These are phyloP conservation scores for Aegilops umbellulata DNA, from an alignment of 176 grass and related monocot species.

Conservation along the genomic window DNA sequence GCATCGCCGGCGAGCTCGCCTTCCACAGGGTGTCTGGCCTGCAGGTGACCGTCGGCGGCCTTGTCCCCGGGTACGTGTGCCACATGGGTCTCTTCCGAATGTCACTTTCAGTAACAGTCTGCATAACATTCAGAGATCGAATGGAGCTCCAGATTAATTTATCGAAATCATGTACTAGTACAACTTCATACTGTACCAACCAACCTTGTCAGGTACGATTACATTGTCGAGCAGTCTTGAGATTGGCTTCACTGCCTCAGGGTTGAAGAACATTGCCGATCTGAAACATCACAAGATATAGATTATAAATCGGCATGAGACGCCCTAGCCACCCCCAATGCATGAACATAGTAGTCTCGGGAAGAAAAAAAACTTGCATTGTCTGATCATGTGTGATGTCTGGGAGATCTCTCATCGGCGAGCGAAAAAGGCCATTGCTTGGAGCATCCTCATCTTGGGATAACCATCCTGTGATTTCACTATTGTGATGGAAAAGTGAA, in stretches of 20 bases:
- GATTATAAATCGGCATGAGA: not conserved
- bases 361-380: slow-evolving; percentile 1
- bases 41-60: not conserved
- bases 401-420: slow-evolving; percentile 5
- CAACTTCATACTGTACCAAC: no score
- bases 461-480: slow-evolving; percentile 47
- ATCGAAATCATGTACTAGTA: not conserved
- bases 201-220: slow-evolving; percentile 27
- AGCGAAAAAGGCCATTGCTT: not conserved
- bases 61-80: slow-evolving; percentile 26
- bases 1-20: not conserved
- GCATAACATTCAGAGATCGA: not conserved
- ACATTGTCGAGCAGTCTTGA: slow-evolving; percentile 32
- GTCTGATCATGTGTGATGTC: slow-evolving; percentile 29
- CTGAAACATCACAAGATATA: slow-evolving; percentile 8
- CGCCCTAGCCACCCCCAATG: not conserved
- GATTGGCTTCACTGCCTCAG: not conserved
- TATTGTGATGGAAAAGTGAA: not conserved
- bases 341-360: not conserved
- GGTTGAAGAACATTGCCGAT: slow-evolving; percentile 37
- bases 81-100: slow-evolving; percentile 13
- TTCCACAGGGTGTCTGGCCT: slow-evolving; percentile 22
- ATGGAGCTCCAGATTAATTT: no score
- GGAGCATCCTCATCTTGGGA: not conserved
- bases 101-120: slow-evolving; percentile 31